Conservation (phyloP, 129 eudicot genomes). For the Pseudognaphalium luteoalbum region DNA sequence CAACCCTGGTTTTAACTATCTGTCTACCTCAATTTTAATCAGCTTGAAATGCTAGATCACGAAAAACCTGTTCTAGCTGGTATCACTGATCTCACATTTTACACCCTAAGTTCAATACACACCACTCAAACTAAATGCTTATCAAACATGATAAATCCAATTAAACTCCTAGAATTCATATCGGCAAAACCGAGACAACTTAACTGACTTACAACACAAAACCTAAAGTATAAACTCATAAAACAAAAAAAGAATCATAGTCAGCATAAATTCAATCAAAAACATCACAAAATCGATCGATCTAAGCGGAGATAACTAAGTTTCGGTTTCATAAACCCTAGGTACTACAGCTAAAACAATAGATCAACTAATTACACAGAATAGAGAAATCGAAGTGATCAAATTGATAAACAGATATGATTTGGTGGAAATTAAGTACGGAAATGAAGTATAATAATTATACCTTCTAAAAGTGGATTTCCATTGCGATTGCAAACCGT, state of each 20-base stretch:
- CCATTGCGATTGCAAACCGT: constrained; percentile 26
- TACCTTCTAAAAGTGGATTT: constrained; percentile 22
- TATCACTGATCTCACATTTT: background rate
- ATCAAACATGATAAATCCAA: background rate
- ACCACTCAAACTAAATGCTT: background rate
- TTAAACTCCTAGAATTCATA: background rate
- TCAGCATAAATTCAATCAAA: constrained; percentile 9
- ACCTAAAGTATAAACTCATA: background rate
- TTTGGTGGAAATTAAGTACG: background rate
- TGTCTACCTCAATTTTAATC: background rate
- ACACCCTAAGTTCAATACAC: background rate
- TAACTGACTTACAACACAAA: background rate
- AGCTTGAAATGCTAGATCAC: background rate
- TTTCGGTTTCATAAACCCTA: constrained; percentile 15
- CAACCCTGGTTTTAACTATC: too few relatives aligned
- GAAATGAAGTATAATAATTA: background rate
- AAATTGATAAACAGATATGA: background rate
- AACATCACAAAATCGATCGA: constrained; percentile 15
- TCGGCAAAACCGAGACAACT: background rate
- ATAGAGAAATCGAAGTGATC: constrained; percentile 24
- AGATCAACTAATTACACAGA: constrained; percentile 18
- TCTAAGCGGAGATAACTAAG: constrained; percentile 9
- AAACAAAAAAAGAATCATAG: background rate
- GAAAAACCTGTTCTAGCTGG: background rate
- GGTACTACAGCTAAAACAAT: background rate